Evolutionary conservation across 257 asterid genomes (phyloP).

Genomic region (Primulina huaijiensis): DNA sequence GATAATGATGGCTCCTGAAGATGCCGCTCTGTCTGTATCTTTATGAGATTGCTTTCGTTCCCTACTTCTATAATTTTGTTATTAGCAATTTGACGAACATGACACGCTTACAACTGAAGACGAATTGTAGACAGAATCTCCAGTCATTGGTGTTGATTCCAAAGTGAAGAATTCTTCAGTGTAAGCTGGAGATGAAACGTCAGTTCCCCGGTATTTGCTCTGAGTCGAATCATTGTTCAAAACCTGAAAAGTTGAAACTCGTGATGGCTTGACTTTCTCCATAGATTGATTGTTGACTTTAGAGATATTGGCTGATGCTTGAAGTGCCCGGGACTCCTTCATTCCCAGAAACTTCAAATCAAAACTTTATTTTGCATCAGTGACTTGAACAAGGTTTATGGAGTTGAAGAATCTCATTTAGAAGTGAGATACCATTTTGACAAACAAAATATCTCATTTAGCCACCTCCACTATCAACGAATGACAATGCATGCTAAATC

Average conservation of each 20-base stretch:
- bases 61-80: too few species aligned
- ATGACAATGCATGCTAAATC: background rate
- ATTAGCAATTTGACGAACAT: too few species aligned
- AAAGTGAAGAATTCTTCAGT: constrained; percentile 41
- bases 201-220: constrained; percentile 31
- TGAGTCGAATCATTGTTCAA: constrained; percentile 31
- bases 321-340: constrained; percentile 38
- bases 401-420: background rate
- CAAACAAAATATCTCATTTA: background rate
- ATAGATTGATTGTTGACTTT: constrained; percentile 29
- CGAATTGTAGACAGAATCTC: background rate
- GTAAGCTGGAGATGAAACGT: constrained; percentile 30
- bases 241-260: constrained; percentile 30
- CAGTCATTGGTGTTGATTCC: constrained; percentile 38
- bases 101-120: constrained; percentile 22
- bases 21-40: too few species aligned
- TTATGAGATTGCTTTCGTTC: too few species aligned
- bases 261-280: constrained; percentile 28
- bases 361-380: background rate
- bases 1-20: too few species aligned
- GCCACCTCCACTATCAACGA: background rate
- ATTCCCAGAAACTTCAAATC: constrained; percentile 18
- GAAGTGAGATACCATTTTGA: background rate
- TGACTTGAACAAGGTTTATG: background rate
- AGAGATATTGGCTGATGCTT: constrained; percentile 27